Conservation (phyloP, 1,284 basidiomycete species). For the Ceratobasidium sp. region DNA sequence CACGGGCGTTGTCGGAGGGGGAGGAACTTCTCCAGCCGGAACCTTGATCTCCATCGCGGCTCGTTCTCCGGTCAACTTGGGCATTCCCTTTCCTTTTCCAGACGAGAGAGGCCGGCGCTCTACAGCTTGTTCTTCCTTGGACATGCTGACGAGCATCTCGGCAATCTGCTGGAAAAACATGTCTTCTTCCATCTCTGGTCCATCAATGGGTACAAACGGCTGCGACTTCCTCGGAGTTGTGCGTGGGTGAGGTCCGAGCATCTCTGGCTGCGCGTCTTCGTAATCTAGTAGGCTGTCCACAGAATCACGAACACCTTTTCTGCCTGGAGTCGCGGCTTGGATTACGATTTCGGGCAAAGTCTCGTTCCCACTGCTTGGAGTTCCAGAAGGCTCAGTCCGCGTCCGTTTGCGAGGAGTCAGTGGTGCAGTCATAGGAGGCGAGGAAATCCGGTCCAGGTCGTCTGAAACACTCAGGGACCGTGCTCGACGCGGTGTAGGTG, state of each 20-base stretch:
- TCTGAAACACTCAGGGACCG: constrained; percentile 35
- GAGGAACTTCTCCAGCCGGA: constrained; percentile 5
- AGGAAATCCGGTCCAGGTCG: constrained; percentile 44
- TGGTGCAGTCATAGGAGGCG: constrained; percentile 43
- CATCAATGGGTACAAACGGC: constrained; percentile 41
- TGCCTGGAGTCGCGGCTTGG: constrained; percentile 16
- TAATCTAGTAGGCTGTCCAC: constrained; percentile 38
- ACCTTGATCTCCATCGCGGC: constrained; percentile 2
- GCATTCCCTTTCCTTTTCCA: background rate
- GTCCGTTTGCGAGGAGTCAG: constrained; percentile 47
- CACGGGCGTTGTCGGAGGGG: constrained; percentile 43
- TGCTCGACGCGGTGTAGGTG: constrained; percentile 34
- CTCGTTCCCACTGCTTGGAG: background rate
- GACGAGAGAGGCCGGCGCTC: constrained; percentile 58
- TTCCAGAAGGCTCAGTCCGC: constrained; percentile 38
- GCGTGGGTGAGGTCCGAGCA: background rate
- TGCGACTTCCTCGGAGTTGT: background rate
- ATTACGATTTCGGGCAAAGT: constrained; percentile 28
- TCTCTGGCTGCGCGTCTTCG: constrained; percentile 10
- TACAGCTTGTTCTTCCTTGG: constrained; percentile 50
- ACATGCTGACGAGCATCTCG: constrained; percentile 77
- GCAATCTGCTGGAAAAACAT: constrained; percentile 82
- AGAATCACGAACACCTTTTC: constrained; percentile 10
- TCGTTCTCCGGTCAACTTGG: constrained; percentile 3
- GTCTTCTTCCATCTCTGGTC: constrained; percentile 66